Evolutionary conservation across 306 rosid genomes (phyloP), one percentile per base, ranked within the genome.

Genomic region (Corylus avellana): DNA sequence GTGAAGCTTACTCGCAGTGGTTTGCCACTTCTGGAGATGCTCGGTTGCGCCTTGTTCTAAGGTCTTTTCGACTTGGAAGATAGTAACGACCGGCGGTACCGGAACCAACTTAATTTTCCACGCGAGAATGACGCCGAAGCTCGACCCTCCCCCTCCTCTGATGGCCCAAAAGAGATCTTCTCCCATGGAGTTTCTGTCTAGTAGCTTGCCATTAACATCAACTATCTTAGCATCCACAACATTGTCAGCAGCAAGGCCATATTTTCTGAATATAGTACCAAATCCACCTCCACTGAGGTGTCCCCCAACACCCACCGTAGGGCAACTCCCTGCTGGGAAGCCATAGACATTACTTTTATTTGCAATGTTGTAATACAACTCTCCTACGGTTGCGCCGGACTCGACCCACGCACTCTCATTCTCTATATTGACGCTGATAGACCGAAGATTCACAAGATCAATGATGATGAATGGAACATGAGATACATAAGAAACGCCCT

Each of bases 81-180:
- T 35, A 16, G 70, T 64, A n/a, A 64, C 70, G 18, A 16, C 70
- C 4, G 70, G 48, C n/a, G 70, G 70, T 1, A 64, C 48, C 2
- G 70, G 70, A 11, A 35, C 70, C 70, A 64, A 3, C 48, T 48
- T 35, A 3, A 64, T 35, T 64, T 64, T 37, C 70, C 70, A 64
- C 4, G 70, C 8, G 22, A 64, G 70, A 32, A 64, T 64, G 70
- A 64, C 70, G 14, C 70, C 70, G 32, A 64, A 64, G 5, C 70
- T 64, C 10, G 70, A 64, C 48, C 70, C 70, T 32, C 70, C 70
- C 11, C 70, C 70, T 32, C 70, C 70, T 64, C 70, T 64, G 70
- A 64, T 64, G 5, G 70, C 70, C 70, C 70, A 64, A 64, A 64
- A 64, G 11, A 64, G 70, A 64, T 64, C 70, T 64, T 64, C 70